Evolutionary conservation across 768 basidiomycete species (phyloP).

Genomic region (Pleurotus tuoliensis): DNA sequence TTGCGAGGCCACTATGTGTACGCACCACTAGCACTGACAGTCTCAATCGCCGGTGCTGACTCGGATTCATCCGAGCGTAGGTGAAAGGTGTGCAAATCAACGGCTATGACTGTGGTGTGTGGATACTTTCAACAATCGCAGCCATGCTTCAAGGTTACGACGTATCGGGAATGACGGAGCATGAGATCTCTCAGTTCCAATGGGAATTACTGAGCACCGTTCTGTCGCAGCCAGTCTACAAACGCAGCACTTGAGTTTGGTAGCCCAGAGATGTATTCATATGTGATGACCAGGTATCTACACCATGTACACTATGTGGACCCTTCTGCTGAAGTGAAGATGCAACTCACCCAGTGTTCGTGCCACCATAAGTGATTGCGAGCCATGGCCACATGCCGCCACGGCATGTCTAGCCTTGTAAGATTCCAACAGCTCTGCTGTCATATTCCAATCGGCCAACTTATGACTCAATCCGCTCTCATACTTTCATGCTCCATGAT

Average conservation of each 20-base stretch:
- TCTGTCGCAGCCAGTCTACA: background rate
- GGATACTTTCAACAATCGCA: slow-evolving; percentile 6
- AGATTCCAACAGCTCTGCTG: background rate
- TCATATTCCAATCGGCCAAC: background rate
- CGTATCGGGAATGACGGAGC: background rate
- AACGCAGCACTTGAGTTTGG: too few relatives aligned
- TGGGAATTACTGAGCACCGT: background rate
- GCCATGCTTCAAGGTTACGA: slow-evolving; percentile 7
- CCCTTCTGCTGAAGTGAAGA: background rate
- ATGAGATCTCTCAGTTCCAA: background rate
- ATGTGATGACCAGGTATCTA: too few relatives aligned
- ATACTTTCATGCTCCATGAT: too few relatives aligned
- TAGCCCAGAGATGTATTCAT: too few relatives aligned
- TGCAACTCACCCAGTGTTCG: background rate
- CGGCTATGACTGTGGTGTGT: slow-evolving; percentile 6
- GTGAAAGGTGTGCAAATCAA: background rate
- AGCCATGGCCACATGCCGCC: background rate
- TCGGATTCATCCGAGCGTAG: background rate
- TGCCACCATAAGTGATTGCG: background rate
- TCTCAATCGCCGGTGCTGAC: background rate
- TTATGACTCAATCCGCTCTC: background rate
- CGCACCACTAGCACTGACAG: background rate
- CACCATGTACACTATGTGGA: too few relatives aligned
- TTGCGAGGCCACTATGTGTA: background rate
- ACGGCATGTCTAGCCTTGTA: background rate